These are phyloP conservation scores for Thelonectria blattea DNA, from an alignment of 2,329 filamentous ascomycete genomes.

Conservation along the genomic window DNA sequence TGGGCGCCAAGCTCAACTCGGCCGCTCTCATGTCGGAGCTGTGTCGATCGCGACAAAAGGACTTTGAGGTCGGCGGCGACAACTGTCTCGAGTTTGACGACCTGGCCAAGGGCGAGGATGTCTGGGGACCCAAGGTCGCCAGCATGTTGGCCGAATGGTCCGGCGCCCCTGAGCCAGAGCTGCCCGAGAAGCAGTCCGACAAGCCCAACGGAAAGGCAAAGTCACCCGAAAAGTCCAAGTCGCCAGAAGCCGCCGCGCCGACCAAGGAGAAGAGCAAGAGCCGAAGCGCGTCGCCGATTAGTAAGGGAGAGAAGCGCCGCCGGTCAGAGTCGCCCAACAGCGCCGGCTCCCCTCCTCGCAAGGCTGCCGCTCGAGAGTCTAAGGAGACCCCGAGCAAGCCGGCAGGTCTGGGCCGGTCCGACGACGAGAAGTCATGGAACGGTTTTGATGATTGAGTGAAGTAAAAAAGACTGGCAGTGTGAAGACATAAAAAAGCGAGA, in stretches of 20 bases:
- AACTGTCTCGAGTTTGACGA: conserved; percentile 83
- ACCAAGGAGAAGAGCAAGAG: conserved; percentile 23
- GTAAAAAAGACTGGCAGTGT: neutral
- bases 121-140: conserved; percentile 79
- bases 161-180: conserved; percentile 21
- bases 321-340: conserved; percentile 38
- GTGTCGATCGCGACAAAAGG: conserved; percentile 78
- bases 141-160: conserved; percentile 54
- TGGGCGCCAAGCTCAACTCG: conserved; percentile 82
- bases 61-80: conserved; percentile 72
- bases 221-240: conserved; percentile 20
- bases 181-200: conserved; percentile 35
- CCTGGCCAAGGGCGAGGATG: conserved; percentile 74
- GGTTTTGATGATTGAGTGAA: conserved; percentile 47
- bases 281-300: conserved; percentile 9
- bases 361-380: conserved; percentile 36
- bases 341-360: conserved; percentile 37
- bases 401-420: conserved; percentile 33
- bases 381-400: conserved; percentile 22
- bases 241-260: conserved; percentile 11
- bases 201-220: conserved; percentile 30
- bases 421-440: conserved; percentile 52
- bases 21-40: conserved; percentile 87
- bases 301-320: conserved; percentile 40
- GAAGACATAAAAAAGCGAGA: neutral